These are phyloP conservation scores for Trichoderma sp. DNA, from an alignment of 2,329 filamentous ascomycete species.

Conservation along the genomic window DNA sequence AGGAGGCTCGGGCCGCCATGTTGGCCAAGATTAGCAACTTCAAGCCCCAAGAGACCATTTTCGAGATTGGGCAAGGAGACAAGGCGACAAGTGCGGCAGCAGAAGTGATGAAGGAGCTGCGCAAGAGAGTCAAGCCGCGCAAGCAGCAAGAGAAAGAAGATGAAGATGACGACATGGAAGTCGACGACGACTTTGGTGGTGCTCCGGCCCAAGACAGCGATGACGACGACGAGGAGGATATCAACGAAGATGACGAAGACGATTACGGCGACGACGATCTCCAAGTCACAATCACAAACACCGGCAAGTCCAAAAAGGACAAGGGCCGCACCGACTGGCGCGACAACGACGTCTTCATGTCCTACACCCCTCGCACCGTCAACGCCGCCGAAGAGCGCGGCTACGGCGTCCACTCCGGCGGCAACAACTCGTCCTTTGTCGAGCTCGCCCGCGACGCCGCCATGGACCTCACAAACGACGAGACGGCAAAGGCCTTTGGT, in stretches of 20 bases:
- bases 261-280: constrained; percentile 67
- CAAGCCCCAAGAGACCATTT: constrained; percentile 91
- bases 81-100: constrained; percentile 67
- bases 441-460: constrained; percentile 83
- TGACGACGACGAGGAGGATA: constrained; percentile 19
- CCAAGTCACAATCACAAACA: constrained; percentile 71
- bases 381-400: constrained; percentile 87
- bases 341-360: constrained; percentile 94
- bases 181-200: constrained; percentile 37
- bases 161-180: constrained; percentile 46
- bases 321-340: constrained; percentile 69
- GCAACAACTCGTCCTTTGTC: constrained; percentile 76
- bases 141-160: constrained; percentile 44
- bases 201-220: constrained; percentile 34
- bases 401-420: constrained; percentile 89
- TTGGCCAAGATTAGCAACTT: constrained; percentile 86
- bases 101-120: constrained; percentile 74
- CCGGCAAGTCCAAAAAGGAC: constrained; percentile 48
- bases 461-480: constrained; percentile 93
- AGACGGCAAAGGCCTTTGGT: constrained; percentile 77
- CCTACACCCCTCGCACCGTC: constrained; percentile 80
- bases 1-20: constrained; percentile 81
- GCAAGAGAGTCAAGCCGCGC: constrained; percentile 68
- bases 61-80: constrained; percentile 81
- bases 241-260: constrained; percentile 49